Evolutionary conservation across 352 stramenopile species (phyloP).

Genomic region (Phytophthora tubulina): DNA sequence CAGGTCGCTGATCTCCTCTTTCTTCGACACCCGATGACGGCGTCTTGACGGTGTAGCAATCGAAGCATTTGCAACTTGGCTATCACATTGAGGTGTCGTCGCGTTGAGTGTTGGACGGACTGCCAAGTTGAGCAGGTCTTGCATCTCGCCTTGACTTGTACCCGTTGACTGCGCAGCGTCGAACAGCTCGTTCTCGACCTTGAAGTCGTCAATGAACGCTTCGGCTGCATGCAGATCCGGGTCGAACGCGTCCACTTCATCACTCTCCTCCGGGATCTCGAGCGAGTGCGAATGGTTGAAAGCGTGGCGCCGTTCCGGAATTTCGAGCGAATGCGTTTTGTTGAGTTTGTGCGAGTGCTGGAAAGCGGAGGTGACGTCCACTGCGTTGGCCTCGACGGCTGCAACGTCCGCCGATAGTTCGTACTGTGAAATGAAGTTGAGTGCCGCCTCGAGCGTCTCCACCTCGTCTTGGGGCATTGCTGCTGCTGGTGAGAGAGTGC

Average conservation of each 20-base stretch:
- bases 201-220: conserved; percentile 29
- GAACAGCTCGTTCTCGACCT: conserved; percentile 29
- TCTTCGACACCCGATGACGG: conserved; percentile 25
- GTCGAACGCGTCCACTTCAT: conserved; percentile 12
- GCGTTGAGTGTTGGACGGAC: background rate
- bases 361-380: conserved; percentile 29
- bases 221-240: conserved; percentile 22
- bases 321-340: conserved; percentile 38
- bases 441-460: conserved; percentile 35
- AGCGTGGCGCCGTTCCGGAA: conserved; percentile 14
- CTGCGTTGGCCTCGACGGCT: background rate
- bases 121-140: conserved; percentile 6
- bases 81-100: background rate
- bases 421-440: conserved; percentile 40
- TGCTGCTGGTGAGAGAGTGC: background rate
- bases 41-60: background rate
- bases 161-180: background rate
- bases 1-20: conserved; percentile 43
- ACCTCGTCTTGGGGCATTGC: conserved; percentile 33
- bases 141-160: background rate
- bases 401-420: conserved; percentile 12
- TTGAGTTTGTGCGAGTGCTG: conserved; percentile 26
- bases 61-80: background rate
- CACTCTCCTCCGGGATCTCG: conserved; percentile 17
- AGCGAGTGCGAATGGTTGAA: conserved; percentile 30